Conservation (phyloP, 208 protist species). For the Acanthamoeba royreba region DNA sequence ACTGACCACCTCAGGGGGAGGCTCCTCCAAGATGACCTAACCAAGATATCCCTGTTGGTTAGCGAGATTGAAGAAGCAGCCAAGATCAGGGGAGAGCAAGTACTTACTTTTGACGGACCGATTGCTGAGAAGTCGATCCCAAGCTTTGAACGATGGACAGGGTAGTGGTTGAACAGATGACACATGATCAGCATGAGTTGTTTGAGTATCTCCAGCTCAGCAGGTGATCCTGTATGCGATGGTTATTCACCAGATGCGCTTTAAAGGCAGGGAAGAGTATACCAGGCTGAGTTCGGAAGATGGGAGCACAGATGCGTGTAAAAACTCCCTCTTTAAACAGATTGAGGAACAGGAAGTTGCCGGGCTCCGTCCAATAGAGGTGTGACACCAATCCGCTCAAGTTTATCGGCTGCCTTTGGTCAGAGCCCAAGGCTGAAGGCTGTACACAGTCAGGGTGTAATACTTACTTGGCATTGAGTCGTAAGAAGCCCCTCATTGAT, state of each 20-base stretch:
- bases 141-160: neutral
- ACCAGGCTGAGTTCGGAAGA: neutral
- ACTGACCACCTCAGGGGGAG: neutral
- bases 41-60: neutral
- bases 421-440: too few species aligned
- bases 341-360: constrained; percentile 56
- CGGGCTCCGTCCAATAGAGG: constrained; percentile 55
- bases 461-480: neutral
- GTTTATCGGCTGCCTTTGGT: neutral
- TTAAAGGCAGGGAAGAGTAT: neutral
- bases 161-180: neutral
- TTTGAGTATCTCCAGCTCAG: neutral
- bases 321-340: constrained; percentile 53
- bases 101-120: neutral
- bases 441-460: too few species aligned
- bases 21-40: neutral
- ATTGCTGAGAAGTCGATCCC: neutral
- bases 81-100: too few species aligned
- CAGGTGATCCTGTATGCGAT: neutral
- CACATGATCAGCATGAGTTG: neutral
- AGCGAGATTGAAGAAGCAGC: neutral
- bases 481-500: constrained; percentile 9
- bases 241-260: neutral
- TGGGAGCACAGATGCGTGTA: constrained; percentile 15
- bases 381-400: constrained; percentile 32